Conservation (phyloP, 1,139 yeast species). For the Trichomonascaceae sp. region DNA sequence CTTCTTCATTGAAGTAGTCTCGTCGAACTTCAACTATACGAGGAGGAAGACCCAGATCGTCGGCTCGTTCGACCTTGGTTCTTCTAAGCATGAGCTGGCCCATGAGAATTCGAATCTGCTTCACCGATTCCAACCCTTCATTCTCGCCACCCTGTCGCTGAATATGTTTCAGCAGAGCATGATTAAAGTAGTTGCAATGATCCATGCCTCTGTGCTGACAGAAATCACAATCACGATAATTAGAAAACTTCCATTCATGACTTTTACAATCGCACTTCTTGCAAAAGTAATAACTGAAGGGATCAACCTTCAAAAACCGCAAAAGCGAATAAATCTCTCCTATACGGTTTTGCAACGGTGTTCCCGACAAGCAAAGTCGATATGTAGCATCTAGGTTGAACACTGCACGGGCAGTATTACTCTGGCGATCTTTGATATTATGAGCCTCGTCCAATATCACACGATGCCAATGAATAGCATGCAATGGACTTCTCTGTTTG, state of each 20-base stretch:
- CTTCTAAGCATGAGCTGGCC: constrained; percentile 84
- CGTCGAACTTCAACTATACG: constrained; percentile 81
- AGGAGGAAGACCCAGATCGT: constrained; percentile 95
- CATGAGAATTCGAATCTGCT: constrained; percentile 64
- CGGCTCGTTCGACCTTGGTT: constrained; percentile 93
- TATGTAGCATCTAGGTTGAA: constrained; percentile 63
- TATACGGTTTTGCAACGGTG: constrained; percentile 91
- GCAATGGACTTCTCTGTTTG: constrained; percentile 72
- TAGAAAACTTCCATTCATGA: constrained; percentile 75
- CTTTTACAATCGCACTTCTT: constrained; percentile 82
- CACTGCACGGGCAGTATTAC: constrained; percentile 91
- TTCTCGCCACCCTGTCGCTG: constrained; percentile 78
- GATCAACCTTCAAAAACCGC: constrained; percentile 73
- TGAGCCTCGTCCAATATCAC: constrained; percentile 97
- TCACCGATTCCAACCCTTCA: constrained; percentile 72
- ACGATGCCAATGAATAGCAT: constrained; percentile 69
- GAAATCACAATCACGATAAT: constrained; percentile 72
- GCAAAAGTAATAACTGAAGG: constrained; percentile 86
- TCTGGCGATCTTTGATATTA: constrained; percentile 88
- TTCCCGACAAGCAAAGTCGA: constrained; percentile 89
- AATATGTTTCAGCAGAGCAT: constrained; percentile 86
- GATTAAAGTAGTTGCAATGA: constrained; percentile 92
- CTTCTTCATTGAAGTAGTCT: constrained; percentile 88
- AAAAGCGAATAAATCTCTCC: constrained; percentile 93
- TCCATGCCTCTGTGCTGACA: constrained; percentile 94